A percentile compares a stretch with the other conserved stretches of the same genome.
Conservation (phyloP, 257 asterid genomes). For the Plectranthus barbatus region DNA sequence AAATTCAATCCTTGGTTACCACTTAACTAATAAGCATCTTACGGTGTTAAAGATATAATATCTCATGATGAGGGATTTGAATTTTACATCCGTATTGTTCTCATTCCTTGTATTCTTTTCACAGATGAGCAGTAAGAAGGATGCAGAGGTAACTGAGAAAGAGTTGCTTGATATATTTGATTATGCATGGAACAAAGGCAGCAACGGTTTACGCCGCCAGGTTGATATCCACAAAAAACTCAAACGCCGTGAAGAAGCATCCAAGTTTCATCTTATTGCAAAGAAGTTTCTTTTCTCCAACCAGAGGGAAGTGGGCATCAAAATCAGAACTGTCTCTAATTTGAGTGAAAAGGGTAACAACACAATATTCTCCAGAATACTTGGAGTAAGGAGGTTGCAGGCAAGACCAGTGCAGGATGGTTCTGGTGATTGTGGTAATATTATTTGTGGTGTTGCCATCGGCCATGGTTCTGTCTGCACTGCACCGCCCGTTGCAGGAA, state of each 20-base stretch:
- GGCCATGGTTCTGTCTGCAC: constrained; percentile 66
- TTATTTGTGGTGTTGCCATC: constrained; percentile 63
- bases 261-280: constrained; percentile 32
- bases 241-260: constrained; percentile 26
- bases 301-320: constrained; percentile 51
- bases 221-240: constrained; percentile 45
- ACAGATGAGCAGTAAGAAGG: constrained; percentile 63
- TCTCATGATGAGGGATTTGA: too few relatives aligned
- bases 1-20: too few relatives aligned
- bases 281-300: constrained; percentile 34
- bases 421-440: constrained; percentile 2
- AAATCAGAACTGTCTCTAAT: constrained; percentile 34
- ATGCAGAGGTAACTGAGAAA: constrained; percentile 74
- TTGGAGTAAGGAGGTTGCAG: constrained; percentile 51
- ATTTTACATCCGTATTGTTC: too few relatives aligned
- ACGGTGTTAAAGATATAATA: too few relatives aligned
- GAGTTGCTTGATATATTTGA: constrained; percentile 71
- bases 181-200: constrained; percentile 89
- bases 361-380: constrained; percentile 28
- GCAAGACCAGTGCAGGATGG: constrained; percentile 16
- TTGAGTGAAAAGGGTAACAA: constrained; percentile 13
- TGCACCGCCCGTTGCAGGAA: constrained; percentile 50
- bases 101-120: neutral
- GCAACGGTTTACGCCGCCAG: constrained; percentile 68
- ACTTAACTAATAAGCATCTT: too few relatives aligned